Evolutionary conservation across 129 eudicot species (phyloP).

Genomic region (Logfia minima): DNA sequence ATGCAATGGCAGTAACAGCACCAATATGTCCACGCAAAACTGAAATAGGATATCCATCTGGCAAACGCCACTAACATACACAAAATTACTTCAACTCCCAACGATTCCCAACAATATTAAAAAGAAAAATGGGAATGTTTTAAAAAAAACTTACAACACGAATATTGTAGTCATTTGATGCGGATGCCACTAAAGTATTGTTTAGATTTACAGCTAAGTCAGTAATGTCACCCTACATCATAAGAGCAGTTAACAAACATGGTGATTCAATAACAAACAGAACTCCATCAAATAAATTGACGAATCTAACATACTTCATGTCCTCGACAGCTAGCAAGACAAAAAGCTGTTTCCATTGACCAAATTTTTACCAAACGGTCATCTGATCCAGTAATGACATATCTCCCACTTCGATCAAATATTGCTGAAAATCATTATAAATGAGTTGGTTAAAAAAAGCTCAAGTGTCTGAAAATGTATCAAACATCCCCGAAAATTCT

Average conservation of each 20-base stretch:
- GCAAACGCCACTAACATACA: conserved; percentile 91
- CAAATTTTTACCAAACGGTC: conserved; percentile 97
- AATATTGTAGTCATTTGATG: conserved; percentile 93
- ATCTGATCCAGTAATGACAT: conserved; percentile 96
- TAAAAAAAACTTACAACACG: conserved; percentile 76
- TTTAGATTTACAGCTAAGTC: conserved; percentile 87
- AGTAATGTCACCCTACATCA: conserved; percentile 90
- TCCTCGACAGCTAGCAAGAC: conserved; percentile 95
- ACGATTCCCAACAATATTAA: background rate
- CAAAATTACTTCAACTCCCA: conserved; percentile 17
- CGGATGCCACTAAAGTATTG: conserved; percentile 91
- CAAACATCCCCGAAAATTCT: background rate
- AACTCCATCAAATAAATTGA: background rate
- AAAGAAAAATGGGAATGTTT: background rate
- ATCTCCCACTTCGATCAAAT: conserved; percentile 91
- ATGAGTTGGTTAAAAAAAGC: background rate
- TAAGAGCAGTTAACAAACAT: conserved; percentile 17
- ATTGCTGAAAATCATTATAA: conserved; percentile 55
- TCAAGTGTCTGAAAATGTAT: background rate
- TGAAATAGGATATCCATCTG: conserved; percentile 90
- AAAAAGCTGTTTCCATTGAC: conserved; percentile 99
- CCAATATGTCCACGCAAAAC: conserved; percentile 86
- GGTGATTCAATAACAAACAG: conserved; percentile 15
- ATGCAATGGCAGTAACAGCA: conserved; percentile 98
- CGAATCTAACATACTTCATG: conserved; percentile 73